Evolutionary conservation across 805 yeast species (phyloP).

Genomic region (Suhomyces sp.): DNA sequence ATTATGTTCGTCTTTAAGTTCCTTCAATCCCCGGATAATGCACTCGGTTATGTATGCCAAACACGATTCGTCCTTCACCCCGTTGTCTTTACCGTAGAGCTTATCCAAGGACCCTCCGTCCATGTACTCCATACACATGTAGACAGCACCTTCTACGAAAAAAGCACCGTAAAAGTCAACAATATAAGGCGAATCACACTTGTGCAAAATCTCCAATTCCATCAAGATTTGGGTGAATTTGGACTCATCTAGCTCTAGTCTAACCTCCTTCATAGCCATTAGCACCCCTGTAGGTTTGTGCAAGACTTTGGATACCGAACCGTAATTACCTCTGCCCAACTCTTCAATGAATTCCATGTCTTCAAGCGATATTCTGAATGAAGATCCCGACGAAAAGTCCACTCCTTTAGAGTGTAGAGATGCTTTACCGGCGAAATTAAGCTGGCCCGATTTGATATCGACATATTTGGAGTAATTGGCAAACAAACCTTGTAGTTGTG

Average conservation of each 20-base stretch:
- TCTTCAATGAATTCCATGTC: conserved; percentile 82
- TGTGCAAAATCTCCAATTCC: conserved; percentile 93
- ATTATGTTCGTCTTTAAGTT: conserved; percentile 84
- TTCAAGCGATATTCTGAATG: conserved; percentile 81
- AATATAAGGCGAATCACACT: conserved; percentile 84
- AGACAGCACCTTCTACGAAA: conserved; percentile 95
- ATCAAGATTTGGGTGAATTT: conserved; percentile 90
- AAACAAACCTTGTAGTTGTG: conserved; percentile 59
- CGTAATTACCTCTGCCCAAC: conserved; percentile 94
- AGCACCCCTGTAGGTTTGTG: conserved; percentile 89
- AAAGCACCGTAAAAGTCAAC: conserved; percentile 98
- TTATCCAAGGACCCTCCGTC: conserved; percentile 93
- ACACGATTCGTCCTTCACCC: conserved; percentile 66
- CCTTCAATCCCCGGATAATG: conserved; percentile 77
- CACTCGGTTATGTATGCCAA: conserved; percentile 76
- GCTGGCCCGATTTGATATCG: conserved; percentile 87
- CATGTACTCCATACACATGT: conserved; percentile 98
- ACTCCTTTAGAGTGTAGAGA: conserved; percentile 89
- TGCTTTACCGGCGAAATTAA: conserved; percentile 91
- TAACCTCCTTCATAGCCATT: conserved; percentile 97
- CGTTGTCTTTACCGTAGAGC: conserved; percentile 64
- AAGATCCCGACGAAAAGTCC: conserved; percentile 83
- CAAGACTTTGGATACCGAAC: conserved; percentile 88
- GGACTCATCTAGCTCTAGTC: conserved; percentile 89
- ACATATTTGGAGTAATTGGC: conserved; percentile 83